Base-by-base conservation (phyloP, 106 monocot species). In the Allium cepa region DNA sequence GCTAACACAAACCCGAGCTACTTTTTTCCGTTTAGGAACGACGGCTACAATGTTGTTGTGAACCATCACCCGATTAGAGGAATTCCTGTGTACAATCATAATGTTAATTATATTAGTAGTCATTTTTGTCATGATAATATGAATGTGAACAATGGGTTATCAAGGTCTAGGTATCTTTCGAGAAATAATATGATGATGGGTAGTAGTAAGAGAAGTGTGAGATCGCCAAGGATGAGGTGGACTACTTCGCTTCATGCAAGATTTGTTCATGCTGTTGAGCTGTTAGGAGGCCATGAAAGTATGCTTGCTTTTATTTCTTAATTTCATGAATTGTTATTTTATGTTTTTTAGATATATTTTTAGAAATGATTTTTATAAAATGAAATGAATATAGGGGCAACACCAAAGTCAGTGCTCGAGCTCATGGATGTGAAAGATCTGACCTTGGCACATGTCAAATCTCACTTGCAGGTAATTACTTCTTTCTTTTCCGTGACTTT, bases 381-480 rank as follows among this genome's bases (percentile, higher is more conserved):
- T 5, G 36, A 36, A 36, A 36, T 36, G 36, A 36, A 3, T 36
- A 47, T 67, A 84, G 84, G 84, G 71, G 84, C 84, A 16, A 84
- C 84, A 57, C 84, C 84, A 14, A 84, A 84, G 71, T 80, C 80
- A 12, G 84, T 84, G 59, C 74, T 84, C 26, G 84, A 84, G 71
- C 84, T 84, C 47, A 84, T 84, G 84, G 84, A 84, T 72, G 84
- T 80, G 46, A 84, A 80, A 50, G 84, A 84, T 77, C 80, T 84
- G 26, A 84, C 84, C 4, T 55, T 84, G 66, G 75, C 75, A 53
- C 75, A 75, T 62, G 75, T 75, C 22, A 75, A 75, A 69, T 69
- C 68, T 62, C 75, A 84, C 65, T 80, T 84, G 71, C 84, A 84
- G 77, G 84, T 84, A 53, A 17, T 13, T 22, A 10, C 11, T 36